Percentiles rank a stretch among this genome's conserved stretches.
These are phyloP conservation scores for Melastoma malabathricum DNA, from an alignment of 345 rosid genomes.

Conservation along the genomic window DNA sequence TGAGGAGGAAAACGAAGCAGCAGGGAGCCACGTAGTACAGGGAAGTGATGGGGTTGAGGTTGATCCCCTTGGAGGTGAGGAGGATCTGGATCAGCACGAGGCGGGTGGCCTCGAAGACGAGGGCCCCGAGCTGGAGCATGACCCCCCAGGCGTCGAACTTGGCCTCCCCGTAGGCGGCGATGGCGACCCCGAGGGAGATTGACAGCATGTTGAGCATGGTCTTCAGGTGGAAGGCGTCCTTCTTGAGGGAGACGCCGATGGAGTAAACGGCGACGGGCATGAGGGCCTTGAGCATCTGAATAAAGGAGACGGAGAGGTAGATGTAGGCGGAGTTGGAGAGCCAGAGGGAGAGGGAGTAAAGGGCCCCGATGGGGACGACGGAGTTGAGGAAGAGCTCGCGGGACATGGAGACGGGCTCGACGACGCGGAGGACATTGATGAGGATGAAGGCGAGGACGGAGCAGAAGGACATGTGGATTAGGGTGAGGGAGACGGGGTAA, in stretches of 20 bases:
- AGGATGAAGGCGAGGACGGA: constrained; percentile 70
- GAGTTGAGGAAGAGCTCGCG: constrained; percentile 66
- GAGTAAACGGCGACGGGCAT: constrained; percentile 98
- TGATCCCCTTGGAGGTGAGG: constrained; percentile 73
- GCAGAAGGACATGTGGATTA: constrained; percentile 98
- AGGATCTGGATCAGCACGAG: constrained; percentile 87
- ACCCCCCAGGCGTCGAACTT: constrained; percentile 92
- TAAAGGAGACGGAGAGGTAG: constrained; percentile 87
- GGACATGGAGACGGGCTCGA: constrained; percentile 78
- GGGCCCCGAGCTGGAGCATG: constrained; percentile 73
- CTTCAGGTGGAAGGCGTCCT: constrained; percentile 50
- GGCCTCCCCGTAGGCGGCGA: constrained; percentile 89
- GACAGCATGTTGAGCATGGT: constrained; percentile 87
- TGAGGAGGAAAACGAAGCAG: constrained; percentile 57
- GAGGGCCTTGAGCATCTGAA: constrained; percentile 25
- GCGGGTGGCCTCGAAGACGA: constrained; percentile 84
- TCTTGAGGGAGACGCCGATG: constrained; percentile 56
- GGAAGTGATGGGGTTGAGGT: constrained; percentile 72
- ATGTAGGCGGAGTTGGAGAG: constrained; percentile 92
- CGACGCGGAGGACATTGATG: constrained; percentile 76
- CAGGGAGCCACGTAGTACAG: constrained; percentile 85
- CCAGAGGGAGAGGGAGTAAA: constrained; percentile 88
- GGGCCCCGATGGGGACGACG: constrained; percentile 86
- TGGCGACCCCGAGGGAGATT: constrained; percentile 73
- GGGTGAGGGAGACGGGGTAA: constrained; percentile 83